phyloP scores from a whole-genome alignment of 306 rosid genomes.

The Pterocarpus santalinus region DNA sequence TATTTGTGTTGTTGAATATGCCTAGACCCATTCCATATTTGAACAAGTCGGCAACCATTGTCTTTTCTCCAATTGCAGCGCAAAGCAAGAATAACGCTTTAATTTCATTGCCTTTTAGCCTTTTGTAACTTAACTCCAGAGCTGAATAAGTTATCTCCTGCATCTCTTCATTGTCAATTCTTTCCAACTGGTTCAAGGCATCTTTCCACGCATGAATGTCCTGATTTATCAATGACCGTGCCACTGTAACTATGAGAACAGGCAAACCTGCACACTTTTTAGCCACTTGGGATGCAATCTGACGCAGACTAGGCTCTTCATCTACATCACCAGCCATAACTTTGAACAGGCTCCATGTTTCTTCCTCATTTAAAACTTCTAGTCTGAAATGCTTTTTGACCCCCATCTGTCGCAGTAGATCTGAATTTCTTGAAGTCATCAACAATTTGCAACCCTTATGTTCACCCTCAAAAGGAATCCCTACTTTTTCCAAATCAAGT shows the following conservation, averaged over 20 bases:
- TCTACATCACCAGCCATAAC: background rate
- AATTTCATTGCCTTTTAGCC: background rate
- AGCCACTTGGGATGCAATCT: background rate
- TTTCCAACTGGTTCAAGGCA: background rate
- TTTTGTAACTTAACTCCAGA: constrained; percentile 6
- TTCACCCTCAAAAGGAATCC: background rate
- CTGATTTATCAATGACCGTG: background rate
- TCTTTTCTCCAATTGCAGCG: background rate
- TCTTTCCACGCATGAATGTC: background rate
- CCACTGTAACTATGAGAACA: background rate
- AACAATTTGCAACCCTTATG: background rate
- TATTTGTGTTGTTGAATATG: background rate
- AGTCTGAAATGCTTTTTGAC: background rate
- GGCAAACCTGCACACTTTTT: background rate
- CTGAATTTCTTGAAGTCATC: background rate
- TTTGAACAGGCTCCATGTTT: background rate
- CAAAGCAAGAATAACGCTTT: constrained; percentile 28
- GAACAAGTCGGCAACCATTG: background rate
- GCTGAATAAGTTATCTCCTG: background rate
- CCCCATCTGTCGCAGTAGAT: background rate
- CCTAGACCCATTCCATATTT: constrained; percentile 17
- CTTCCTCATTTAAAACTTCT: background rate
- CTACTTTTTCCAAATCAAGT: background rate
- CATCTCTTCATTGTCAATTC: background rate
- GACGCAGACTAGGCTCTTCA: background rate